Evolutionary conservation across 352 stramenopile genomes (phyloP).

Genomic region (Phytophthora parvispora): DNA sequence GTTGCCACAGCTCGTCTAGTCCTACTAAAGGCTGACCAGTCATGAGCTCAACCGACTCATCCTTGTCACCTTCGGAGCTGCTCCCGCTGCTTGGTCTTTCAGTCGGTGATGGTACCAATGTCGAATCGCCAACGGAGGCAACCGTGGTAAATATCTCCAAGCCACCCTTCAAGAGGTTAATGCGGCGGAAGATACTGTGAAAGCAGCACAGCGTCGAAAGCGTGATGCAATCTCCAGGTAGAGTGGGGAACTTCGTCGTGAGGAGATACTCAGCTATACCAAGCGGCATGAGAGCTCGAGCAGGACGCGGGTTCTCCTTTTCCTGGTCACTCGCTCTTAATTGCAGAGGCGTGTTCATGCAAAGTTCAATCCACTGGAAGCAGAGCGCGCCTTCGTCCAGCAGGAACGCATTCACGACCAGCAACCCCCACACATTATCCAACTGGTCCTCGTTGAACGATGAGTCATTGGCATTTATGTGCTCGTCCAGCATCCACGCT

Average conservation of each 20-base stretch:
- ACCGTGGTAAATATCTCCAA: conserved; percentile 40
- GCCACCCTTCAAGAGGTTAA: conserved; percentile 59
- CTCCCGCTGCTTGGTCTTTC: conserved; percentile 6
- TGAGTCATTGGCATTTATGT: neutral
- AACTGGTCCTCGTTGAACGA: conserved; percentile 31
- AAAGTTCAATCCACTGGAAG: conserved; percentile 85
- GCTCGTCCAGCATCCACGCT: conserved; percentile 57
- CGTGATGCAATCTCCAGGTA: conserved; percentile 47
- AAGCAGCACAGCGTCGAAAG: conserved; percentile 71
- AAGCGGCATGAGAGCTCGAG: conserved; percentile 30
- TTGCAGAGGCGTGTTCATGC: conserved; percentile 46
- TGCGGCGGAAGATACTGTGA: conserved; percentile 67
- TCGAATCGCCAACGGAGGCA: neutral
- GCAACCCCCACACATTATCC: conserved; percentile 55
- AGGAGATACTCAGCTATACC: conserved; percentile 45
- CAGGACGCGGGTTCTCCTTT: neutral
- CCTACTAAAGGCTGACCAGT: conserved; percentile 53
- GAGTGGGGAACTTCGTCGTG: conserved; percentile 50
- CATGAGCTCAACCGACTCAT: conserved; percentile 43
- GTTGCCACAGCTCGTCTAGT: conserved; percentile 65
- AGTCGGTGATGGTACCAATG: conserved; percentile 13
- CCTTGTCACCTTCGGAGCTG: conserved; percentile 21
- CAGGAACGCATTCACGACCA: conserved; percentile 42
- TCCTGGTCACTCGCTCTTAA: neutral
- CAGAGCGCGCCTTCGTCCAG: conserved; percentile 67